A percentile compares a stretch with the other conserved stretches of the same genome.
These are phyloP conservation scores for Canavalia gladiata DNA, from an alignment of 306 rosid genomes.

Conservation along the genomic window DNA sequence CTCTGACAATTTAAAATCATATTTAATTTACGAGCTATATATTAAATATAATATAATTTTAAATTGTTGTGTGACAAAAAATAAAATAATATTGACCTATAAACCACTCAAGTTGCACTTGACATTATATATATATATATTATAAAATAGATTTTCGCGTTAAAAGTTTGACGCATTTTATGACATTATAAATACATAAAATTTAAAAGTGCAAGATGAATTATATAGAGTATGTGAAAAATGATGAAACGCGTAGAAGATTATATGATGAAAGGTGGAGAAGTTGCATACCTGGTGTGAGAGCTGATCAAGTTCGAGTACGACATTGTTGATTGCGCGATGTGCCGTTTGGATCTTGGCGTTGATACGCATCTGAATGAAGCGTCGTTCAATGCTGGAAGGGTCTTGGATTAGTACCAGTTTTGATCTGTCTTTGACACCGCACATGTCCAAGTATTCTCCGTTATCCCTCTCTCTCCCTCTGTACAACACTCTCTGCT, in stretches of 20 bases:
- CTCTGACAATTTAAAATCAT: too few relatives aligned
- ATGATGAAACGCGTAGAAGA: background rate
- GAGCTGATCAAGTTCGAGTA: slow-evolving; percentile 64
- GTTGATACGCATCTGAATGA: slow-evolving; percentile 60
- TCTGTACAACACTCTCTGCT: slow-evolving; percentile 68
- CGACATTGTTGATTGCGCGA: slow-evolving; percentile 67
- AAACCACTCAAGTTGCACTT: too few relatives aligned
- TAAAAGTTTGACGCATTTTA: too few relatives aligned
- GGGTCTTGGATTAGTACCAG: slow-evolving; percentile 71
- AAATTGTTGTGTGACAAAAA: too few relatives aligned
- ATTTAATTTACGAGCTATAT: too few relatives aligned
- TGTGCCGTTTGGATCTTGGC: slow-evolving; percentile 68
- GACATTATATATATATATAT: too few relatives aligned
- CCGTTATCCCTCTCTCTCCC: slow-evolving; percentile 77
- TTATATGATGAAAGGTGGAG: background rate
- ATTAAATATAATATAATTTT: too few relatives aligned
- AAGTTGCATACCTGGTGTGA: slow-evolving; percentile 65
- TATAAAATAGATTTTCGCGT: too few relatives aligned
- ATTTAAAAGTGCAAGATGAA: too few relatives aligned
- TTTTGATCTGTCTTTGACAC: slow-evolving; percentile 82
- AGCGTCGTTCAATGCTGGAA: slow-evolving; percentile 70
- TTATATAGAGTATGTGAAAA: too few relatives aligned
- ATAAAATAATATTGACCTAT: too few relatives aligned
- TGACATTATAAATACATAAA: too few relatives aligned
- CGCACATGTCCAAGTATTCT: slow-evolving; percentile 72